Conservation (phyloP, 257 asterid genomes). For the Rehmannia glutinosa region DNA sequence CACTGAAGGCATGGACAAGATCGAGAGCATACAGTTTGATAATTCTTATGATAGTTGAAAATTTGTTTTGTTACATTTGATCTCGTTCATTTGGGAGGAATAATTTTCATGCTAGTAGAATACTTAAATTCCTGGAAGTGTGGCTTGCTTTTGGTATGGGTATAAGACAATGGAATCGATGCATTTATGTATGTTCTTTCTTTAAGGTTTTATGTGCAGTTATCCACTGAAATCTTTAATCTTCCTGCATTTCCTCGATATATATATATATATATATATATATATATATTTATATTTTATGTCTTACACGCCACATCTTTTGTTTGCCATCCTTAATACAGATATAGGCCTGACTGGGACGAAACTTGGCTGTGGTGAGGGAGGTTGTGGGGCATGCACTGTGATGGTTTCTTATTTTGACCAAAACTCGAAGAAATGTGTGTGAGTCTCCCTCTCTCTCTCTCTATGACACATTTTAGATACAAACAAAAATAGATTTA, state of each 20-base stretch:
- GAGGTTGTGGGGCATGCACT: constrained; percentile 99
- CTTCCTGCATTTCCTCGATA: background rate
- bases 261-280: too few species aligned
- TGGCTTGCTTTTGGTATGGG: background rate
- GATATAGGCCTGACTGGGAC: constrained; percentile 92
- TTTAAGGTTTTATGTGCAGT: background rate
- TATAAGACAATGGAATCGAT: background rate
- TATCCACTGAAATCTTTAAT: background rate
- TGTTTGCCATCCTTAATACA: constrained; percentile 32
- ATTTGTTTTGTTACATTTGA: too few species aligned
- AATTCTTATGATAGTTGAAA: too few species aligned
- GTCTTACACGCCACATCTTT: constrained; percentile 1
- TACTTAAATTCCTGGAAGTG: background rate
- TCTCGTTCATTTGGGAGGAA: too few species aligned
- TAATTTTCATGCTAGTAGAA: background rate
- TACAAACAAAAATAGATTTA: background rate
- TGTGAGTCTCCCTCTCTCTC: constrained; percentile 60
- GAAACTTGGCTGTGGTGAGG: constrained; percentile 99
- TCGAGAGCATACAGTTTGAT: too few species aligned
- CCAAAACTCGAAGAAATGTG: constrained; percentile 64
- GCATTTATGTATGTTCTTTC: background rate
- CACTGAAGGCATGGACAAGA: too few species aligned
- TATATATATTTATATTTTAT: background rate
- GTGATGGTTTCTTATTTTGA: constrained; percentile 92
- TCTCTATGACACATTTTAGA: background rate